Evolutionary conservation across 2,329 filamentous ascomycete genomes (phyloP).

Genomic region (Ilyonectria sp.): DNA sequence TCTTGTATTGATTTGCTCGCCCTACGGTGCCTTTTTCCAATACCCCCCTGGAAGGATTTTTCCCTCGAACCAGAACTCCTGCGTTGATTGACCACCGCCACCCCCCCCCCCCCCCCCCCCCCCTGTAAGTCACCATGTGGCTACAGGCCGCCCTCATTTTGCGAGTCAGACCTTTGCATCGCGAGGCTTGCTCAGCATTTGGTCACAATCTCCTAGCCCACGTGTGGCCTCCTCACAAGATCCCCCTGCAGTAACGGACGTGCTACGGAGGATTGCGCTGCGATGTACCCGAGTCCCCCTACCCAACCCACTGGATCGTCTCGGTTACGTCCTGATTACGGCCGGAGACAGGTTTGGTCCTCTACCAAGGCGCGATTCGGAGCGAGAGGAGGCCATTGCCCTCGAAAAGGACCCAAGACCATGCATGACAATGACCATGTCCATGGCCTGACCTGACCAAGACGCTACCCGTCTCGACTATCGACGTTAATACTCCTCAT

Average conservation of each 20-base stretch:
- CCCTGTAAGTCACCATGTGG: conserved; percentile 18
- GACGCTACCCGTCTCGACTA: conserved; percentile 8
- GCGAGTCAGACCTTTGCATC: conserved; percentile 23
- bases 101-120: neutral
- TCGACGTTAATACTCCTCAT: neutral
- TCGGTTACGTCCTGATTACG: neutral
- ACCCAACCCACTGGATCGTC: neutral
- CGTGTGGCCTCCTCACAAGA: conserved; percentile 1
- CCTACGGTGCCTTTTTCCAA: neutral
- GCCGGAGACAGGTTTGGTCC: neutral
- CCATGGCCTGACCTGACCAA: neutral
- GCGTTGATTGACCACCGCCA: neutral
- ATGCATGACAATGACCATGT: neutral
- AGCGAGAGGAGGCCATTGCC: neutral
- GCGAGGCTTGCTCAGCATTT: conserved; percentile 5
- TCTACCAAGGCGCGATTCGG: neutral
- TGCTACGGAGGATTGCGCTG: neutral
- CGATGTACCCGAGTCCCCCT: neutral
- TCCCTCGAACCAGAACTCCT: neutral
- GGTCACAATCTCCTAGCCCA: conserved; percentile 1
- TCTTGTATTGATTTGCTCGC: neutral
- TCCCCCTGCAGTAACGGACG: neutral
- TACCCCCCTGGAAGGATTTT: neutral
- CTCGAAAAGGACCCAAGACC: neutral
- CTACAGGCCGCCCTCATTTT: conserved; percentile 13